Base-by-base conservation (phyloP, 2,329 filamentous ascomycete species). In the Eutypella sp. region DNA sequence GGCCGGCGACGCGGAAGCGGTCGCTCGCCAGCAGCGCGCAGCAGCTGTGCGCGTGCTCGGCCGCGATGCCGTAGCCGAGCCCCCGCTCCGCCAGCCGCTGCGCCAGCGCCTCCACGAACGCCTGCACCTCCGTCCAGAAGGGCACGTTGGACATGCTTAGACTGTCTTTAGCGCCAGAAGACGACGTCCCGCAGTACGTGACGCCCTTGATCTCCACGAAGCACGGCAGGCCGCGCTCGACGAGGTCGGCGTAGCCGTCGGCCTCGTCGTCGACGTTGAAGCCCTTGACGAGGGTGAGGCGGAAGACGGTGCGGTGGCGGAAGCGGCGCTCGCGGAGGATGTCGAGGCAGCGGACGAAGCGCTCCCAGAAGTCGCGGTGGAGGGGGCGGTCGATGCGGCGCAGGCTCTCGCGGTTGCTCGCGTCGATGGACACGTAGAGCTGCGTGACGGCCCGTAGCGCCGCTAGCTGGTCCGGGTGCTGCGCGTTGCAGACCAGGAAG, bases 101-200 rank as follows among this genome's bases (percentile, higher is more conserved):
- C 51, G 91, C 82, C 0, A 96, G 76, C 1, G 85, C 84, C 33
- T 79, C 76, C 9, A 95, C 90, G 60, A 96, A 97, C 2, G 84
- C 81, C 29, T 80, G 80, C 3, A 96, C 87, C 67, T 96, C 92
- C 64, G 87, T 85, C 69, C 96, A 97, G 62, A 96, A 97, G 0
- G 92, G 92, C 9, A 97, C 93, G 61, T 97, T 97, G 59, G 89
- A 82, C 92, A 97, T 97, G n/a, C 84, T 93, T 40, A 97, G 74
- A 0, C 92, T 92, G 0, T 89, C 91, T n/a, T 24, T 39, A 44
- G 84, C 85, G 4, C 87, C 84, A 8, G 87, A 87, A 1, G 89
- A 89, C 7, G 85, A 85, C 0, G 92, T 97, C 34, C 93, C 93
- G 67, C 93, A 97, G 71, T 93, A 97, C 1, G 92, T 97, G 31